Conservation (phyloP, 208 protist genomes). For the Zelonia costaricensis region DNA sequence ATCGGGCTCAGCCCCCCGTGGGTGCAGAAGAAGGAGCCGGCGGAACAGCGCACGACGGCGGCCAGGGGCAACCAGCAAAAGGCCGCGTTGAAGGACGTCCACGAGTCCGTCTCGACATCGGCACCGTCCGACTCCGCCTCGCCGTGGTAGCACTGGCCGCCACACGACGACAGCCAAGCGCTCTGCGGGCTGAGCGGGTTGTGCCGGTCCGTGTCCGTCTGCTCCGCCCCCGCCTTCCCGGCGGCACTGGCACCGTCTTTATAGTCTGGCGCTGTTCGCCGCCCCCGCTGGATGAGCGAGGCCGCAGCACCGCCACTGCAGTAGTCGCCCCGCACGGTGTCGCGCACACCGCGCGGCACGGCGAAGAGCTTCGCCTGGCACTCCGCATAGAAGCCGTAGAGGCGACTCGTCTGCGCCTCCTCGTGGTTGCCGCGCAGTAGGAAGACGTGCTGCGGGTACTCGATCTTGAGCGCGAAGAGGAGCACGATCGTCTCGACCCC, state of each 20-base stretch:
- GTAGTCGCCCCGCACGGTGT: not conserved
- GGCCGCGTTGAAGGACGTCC: constrained; percentile 75
- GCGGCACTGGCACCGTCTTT: not conserved
- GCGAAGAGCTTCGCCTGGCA: constrained; percentile 69
- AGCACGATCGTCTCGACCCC: constrained; percentile 85
- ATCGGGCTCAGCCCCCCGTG: constrained; percentile 83
- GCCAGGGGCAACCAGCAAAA: constrained; percentile 88
- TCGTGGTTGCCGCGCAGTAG: constrained; percentile 93
- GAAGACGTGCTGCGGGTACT: constrained; percentile 86
- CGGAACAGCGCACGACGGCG: constrained; percentile 69
- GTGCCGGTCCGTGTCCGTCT: not conserved
- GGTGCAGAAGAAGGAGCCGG: constrained; percentile 80
- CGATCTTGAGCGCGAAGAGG: constrained; percentile 81
- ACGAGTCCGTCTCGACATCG: constrained; percentile 32
- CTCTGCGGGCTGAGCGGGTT: not conserved
- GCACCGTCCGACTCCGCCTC: not conserved
- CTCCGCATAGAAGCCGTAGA: constrained; percentile 86
- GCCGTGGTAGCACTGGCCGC: too few species aligned
- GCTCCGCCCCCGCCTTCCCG: too few species aligned
- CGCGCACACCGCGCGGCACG: not conserved
- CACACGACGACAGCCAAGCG: too few species aligned
- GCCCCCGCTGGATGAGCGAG: constrained; percentile 20
- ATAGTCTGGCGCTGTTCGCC: not conserved
- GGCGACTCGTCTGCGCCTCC: constrained; percentile 76
- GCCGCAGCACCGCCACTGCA: not conserved